Evolutionary conservation across 208 protist genomes (phyloP), one percentile per base, ranked within the genome.

Genomic region (Crithidia sp.): DNA sequence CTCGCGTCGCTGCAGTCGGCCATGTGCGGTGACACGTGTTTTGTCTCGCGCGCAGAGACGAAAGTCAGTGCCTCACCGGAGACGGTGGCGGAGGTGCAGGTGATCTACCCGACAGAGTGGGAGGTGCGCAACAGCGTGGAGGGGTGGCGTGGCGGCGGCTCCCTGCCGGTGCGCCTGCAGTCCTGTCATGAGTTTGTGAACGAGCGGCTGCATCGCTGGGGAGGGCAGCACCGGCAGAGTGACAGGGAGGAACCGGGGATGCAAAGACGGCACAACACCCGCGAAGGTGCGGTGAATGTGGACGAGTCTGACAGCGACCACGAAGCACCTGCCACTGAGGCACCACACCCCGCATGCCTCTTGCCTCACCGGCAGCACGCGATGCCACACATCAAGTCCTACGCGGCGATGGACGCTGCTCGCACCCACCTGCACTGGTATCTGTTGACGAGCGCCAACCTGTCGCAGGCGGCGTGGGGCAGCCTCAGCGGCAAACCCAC

Each of bases 351-450:
- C 0, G 28, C 28, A 28, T 28, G 28, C 1, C 28, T 28, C 28
- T 28, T 28, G 28, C 28, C 50, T 4, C 74, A 49, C 28, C 59
- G 75, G 14, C 62, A 63, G 14, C 81, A 70, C 37, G 73, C 81
- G 7, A 44, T 96, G 67, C 93, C 93, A 7, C 93, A 97, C 82
- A 83, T 97, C 53, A 97, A 97, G 77, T 85, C 88, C 16, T 97
- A 97, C 74, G 83, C 85, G 6, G 76, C 77, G 40, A 37, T 88
- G 19, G 37, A 58, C 16, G 64, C 59, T 10, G 76, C 61, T 45
- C 74, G 77, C 36, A 57, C 79, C 36, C 36, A 63, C 39, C 14
- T 95, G 19, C 76, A 79, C 40, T 97, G 93, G 89, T 85, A 87
- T 57, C 68, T 95, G 10, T 52, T 97, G 19, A 97, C 93, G 14